These are phyloP conservation scores for Peronospora belbahrii DNA, from an alignment of 352 stramenopile genomes.

Conservation along the genomic window DNA sequence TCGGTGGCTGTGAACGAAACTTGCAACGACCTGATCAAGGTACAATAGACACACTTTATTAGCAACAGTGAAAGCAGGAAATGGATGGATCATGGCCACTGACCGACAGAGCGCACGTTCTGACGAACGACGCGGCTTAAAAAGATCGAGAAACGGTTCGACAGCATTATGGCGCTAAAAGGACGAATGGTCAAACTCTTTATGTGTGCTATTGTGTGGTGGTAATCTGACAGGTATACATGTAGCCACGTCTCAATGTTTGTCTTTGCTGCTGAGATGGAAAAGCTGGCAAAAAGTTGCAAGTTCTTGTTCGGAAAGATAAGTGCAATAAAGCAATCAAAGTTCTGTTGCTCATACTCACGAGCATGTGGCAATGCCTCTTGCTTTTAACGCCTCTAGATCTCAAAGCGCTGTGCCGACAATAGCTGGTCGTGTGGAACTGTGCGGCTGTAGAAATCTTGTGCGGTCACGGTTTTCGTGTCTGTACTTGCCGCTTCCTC, in stretches of 20 bases:
- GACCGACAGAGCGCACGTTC: conserved; percentile 10
- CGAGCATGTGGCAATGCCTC: not conserved
- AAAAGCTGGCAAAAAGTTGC: not conserved
- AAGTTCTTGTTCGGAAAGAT: conserved; percentile 29
- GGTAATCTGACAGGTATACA: conserved; percentile 1
- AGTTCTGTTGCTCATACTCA: conserved; percentile 3
- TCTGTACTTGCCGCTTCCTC: conserved; percentile 5
- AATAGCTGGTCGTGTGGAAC: conserved; percentile 38
- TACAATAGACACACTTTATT: not conserved
- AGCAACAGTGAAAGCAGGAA: not conserved
- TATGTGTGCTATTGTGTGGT: conserved; percentile 13
- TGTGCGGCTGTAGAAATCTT: conserved; percentile 48
- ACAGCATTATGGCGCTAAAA: conserved; percentile 8
- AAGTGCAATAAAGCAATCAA: conserved; percentile 12
- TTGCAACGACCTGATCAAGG: conserved; percentile 1
- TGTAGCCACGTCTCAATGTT: too few relatives aligned
- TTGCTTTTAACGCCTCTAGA: conserved; percentile 26
- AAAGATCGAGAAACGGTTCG: conserved; percentile 21
- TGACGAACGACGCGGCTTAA: conserved; percentile 12
- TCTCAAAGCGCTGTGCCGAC: conserved; percentile 44
- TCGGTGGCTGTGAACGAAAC: conserved; percentile 5
- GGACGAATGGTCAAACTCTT: too few relatives aligned
- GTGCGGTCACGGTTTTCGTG: conserved; percentile 37
- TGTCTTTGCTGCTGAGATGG: not conserved
- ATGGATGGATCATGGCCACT: not conserved